Percentiles rank a stretch among this genome's conserved stretches.
Conservation (phyloP, 176 grass and related monocot genomes). For the Juncus effusus region DNA sequence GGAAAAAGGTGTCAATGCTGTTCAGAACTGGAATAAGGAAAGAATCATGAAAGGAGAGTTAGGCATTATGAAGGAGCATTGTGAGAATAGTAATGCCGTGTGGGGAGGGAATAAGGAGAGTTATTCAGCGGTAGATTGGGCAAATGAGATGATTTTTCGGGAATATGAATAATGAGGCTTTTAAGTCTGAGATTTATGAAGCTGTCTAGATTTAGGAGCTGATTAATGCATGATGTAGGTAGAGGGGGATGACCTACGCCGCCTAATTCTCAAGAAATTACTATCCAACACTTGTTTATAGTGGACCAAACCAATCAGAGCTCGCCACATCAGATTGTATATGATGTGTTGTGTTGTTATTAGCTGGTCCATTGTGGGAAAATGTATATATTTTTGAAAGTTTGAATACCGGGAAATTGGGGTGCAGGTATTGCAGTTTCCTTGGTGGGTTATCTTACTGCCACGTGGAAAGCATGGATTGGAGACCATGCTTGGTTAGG, state of each 20-base stretch:
- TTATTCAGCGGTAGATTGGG: slow-evolving; percentile 29
- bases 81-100: slow-evolving; percentile 13
- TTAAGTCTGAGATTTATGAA: slow-evolving; percentile 39
- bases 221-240: background rate
- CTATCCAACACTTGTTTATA: too few species aligned
- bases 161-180: slow-evolving; percentile 13
- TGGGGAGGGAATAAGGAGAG: slow-evolving; percentile 13
- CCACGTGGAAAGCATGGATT: slow-evolving; percentile 33
- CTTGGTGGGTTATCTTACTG: slow-evolving; percentile 56
- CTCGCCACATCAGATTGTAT: too few species aligned
- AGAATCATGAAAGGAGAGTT: background rate
- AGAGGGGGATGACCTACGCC: slow-evolving; percentile 56
- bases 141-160: slow-evolving; percentile 36
- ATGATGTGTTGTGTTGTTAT: too few species aligned
- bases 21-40: background rate
- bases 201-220: slow-evolving; percentile 5
- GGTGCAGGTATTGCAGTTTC: slow-evolving; percentile 14
- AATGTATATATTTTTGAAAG: too few species aligned
- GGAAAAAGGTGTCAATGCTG: background rate
- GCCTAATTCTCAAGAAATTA: background rate
- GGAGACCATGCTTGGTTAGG: slow-evolving; percentile 24
- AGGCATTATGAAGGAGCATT: slow-evolving; percentile 20
- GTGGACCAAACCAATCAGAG: too few species aligned
- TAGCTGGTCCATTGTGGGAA: too few species aligned
- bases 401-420: background rate